Evolutionary conservation across 1,139 yeast species (phyloP), one percentile per base, ranked within the genome.

Genomic region (Taphrina betulina): DNA sequence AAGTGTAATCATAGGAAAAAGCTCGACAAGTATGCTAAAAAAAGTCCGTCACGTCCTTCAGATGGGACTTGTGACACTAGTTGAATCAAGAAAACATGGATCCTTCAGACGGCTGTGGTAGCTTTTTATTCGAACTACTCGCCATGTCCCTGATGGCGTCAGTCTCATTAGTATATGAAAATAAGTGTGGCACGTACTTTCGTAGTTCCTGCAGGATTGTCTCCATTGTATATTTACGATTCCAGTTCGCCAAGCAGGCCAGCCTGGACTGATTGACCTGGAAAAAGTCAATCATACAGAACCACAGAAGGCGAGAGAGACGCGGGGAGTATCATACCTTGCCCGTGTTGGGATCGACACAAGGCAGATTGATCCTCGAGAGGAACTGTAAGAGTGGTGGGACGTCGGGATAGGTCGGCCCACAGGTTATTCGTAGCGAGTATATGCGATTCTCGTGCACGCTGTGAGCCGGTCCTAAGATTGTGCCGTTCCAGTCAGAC

Each of bases 401-500:
- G 63, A 78, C 71, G 60, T 86, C 95, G 0, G 99, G 99, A 68
- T 94, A 94, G 16, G 77, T 74, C 12, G 81, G 82, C 26, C 90
- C 96, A 68, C 97, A 92, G 60, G 80, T 81, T 55, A 92, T 81
- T 54, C 80, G 81, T 58, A 92, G 75, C 26, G 89, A 83, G 71
- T 92, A 92, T 62, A 92, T 94, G 66, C 98, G 78, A 70, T 92
- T 94, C 69, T 92, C 97, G 68, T 90, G 96, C 61, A 35, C 55
- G 60, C 72, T 50, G 66, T 90, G 96, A 33, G 98, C 98, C 3
- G 98, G 98, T 0, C 98, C 99, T 62, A 92, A 75, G 51, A 90
- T 89, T 28, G 97, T 90, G 2, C 96, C 97, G 68, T 89, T 90
- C 97, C 97, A 90, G 65, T 82, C 74, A 5, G 95, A 85, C 94